Evolutionary conservation across 1,284 basidiomycete species (phyloP), one percentile per base, ranked within the genome.

Genomic region (Wallemia hederae): DNA sequence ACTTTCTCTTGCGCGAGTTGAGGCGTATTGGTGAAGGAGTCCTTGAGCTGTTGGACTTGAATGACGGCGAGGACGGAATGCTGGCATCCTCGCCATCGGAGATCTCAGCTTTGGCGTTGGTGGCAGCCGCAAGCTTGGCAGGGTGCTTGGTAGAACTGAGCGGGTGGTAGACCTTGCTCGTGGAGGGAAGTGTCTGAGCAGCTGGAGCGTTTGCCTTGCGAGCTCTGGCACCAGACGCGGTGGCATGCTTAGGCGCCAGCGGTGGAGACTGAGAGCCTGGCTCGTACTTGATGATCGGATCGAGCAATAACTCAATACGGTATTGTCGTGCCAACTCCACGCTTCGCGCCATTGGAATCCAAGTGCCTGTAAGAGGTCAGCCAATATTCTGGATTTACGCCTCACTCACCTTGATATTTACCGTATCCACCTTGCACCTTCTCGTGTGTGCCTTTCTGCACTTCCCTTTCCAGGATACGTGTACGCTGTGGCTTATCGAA

Each of bases 341-440:
- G 2, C 91, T 91, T 62, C 89, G 77, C 61, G 94, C 89, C 63
- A 94, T 81, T 24, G 94, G 94, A 64, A 99, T 92, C 94, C 94
- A 99, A 33, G 94, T 99, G 22, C 94, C 91, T 97, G 66, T 25
- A 60, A 27, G 25, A 27, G 49, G 24, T 58, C 58, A 55, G 15
- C 5, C 11, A 55, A 2, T 24, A 19, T 22, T 14, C 3, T 27
- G 24, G 55, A 24, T 59, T 25, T 25, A 26, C 26, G 56, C 26
- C 14, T 15, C 25, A 70, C 80, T 64, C 63, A 91, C 91, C 94
- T 77, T 99, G 94, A 71, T 97, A 98, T 73, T 98, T 99, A 66
- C 94, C 94, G 72, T 98, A 99, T 0, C 94, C 94, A 31, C 94
- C 94, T 71, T 99, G 94, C 0, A 99, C 90, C 72, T 99, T 99